phyloP scores from a whole-genome alignment of 495 filamentous ascomycete species.

The Penicillium canescens region DNA sequence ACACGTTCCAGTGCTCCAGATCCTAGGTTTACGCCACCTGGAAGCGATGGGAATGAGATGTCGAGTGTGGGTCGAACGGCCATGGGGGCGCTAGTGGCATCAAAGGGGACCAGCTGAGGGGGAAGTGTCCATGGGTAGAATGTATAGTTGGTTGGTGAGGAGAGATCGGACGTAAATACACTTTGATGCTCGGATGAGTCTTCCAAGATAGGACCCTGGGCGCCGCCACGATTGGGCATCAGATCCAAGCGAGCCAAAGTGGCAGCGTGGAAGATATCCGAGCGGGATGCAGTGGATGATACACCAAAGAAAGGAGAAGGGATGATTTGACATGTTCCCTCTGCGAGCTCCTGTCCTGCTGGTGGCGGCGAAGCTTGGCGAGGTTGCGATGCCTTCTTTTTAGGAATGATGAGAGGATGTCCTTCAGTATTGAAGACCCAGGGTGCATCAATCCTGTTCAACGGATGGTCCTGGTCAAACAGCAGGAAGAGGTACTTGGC shows the following conservation, averaged over 20 bases:
- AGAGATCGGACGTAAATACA: slow-evolving; percentile 57
- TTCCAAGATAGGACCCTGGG: slow-evolving; percentile 55
- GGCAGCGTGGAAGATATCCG: slow-evolving; percentile 91
- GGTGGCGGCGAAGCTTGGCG: slow-evolving; percentile 12
- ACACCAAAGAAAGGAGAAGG: slow-evolving; percentile 64
- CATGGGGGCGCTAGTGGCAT: slow-evolving; percentile 71
- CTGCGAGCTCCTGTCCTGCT: slow-evolving; percentile 8
- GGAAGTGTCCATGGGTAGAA: slow-evolving; percentile 95
- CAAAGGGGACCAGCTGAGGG: slow-evolving; percentile 64
- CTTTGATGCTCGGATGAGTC: slow-evolving; percentile 53
- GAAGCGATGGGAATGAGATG: slow-evolving; percentile 76
- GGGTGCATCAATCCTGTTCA: slow-evolving; percentile 81
- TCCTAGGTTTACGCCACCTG: slow-evolving; percentile 53
- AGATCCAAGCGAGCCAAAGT: slow-evolving; percentile 79
- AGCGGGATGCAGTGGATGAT: slow-evolving; percentile 77
- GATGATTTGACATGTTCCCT: slow-evolving; percentile 56
- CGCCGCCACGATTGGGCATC: slow-evolving; percentile 56
- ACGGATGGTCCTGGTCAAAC: slow-evolving; percentile 80
- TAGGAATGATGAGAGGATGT: slow-evolving; percentile 86
- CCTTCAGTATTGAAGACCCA: slow-evolving; percentile 97
- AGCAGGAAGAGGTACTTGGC: slow-evolving; percentile 92
- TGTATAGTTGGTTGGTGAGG: slow-evolving; percentile 72
- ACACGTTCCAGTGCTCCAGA: slow-evolving; percentile 58
- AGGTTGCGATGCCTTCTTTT: slow-evolving; percentile 26
- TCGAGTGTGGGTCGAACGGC: slow-evolving; percentile 63